Conservation (phyloP, 371 early-diverging fungal species). For the Chytridiales sp. region DNA sequence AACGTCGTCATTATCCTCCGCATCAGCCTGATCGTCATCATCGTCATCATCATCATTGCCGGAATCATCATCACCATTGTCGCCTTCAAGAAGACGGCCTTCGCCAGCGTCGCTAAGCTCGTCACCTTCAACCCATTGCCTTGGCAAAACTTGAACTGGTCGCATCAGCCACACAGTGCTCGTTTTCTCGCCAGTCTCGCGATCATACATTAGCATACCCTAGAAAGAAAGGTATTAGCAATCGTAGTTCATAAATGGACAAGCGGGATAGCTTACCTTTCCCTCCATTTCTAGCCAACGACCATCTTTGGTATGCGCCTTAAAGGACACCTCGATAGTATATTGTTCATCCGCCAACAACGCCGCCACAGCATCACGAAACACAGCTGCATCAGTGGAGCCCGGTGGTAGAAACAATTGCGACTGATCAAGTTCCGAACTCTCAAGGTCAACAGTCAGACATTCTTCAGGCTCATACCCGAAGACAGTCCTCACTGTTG, state of each 20-base stretch:
- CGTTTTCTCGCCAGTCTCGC: slow-evolving; percentile 63
- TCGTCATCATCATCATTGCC: slow-evolving; percentile 21
- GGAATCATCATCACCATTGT: slow-evolving; percentile 41
- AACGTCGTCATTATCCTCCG: slow-evolving; percentile 5
- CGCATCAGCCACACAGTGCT: slow-evolving; percentile 86
- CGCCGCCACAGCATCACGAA: slow-evolving; percentile 66
- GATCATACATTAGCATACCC: slow-evolving; percentile 86
- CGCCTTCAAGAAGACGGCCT: no score
- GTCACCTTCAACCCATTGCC: no score
- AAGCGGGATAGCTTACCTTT: slow-evolving; percentile 42
- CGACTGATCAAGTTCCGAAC: slow-evolving; percentile 20
- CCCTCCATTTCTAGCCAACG: slow-evolving; percentile 73
- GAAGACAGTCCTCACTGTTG: slow-evolving; percentile 42
- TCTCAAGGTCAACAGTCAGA: neutral
- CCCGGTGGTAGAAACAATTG: slow-evolving; percentile 34
- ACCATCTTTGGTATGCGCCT: slow-evolving; percentile 58
- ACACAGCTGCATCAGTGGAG: slow-evolving; percentile 51
- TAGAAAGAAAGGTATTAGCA: neutral
- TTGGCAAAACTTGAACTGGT: slow-evolving; percentile 47
- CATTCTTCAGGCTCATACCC: slow-evolving; percentile 45
- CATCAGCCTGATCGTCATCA: slow-evolving; percentile 19
- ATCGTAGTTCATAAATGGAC: neutral
- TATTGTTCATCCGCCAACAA: slow-evolving; percentile 66
- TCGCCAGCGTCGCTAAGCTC: no score
- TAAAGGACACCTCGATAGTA: slow-evolving; percentile 75